These are phyloP conservation scores for Euryodendron excelsum DNA, from an alignment of 148 eudicot genomes.

Conservation along the genomic window DNA sequence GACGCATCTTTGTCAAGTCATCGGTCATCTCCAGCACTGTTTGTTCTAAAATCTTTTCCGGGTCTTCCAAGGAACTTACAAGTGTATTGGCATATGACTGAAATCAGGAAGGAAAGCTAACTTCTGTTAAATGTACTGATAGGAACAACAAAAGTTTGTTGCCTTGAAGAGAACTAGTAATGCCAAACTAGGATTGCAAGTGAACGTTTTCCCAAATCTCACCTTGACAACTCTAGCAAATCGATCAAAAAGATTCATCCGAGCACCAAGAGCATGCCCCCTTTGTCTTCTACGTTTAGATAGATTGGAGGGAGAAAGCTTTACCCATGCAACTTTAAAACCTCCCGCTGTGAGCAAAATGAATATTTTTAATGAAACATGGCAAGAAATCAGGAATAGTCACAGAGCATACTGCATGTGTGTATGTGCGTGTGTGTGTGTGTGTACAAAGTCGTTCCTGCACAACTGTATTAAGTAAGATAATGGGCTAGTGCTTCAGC, in stretches of 20 bases:
- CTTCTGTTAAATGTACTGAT: no score
- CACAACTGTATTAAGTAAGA: no score
- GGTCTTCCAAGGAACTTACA: slow-evolving; percentile 77
- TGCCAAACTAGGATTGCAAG: neutral
- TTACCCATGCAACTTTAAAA: slow-evolving; percentile 44
- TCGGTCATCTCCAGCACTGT: slow-evolving; percentile 80
- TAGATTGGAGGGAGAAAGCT: slow-evolving; percentile 34
- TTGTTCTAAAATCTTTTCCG: slow-evolving; percentile 83
- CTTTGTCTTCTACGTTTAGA: slow-evolving; percentile 42
- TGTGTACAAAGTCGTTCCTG: no score
- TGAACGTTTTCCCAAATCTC: slow-evolving; percentile 10
- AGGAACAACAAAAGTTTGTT: neutral
- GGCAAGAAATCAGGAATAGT: neutral
- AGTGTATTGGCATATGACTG: slow-evolving; percentile 84
- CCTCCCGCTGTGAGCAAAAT: slow-evolving; percentile 48
- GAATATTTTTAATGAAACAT: slow-evolving; percentile 1
- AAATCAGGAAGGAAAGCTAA: slow-evolving; percentile 2
- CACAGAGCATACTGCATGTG: neutral
- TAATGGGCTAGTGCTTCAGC: no score
- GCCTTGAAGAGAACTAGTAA: neutral
- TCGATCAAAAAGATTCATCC: slow-evolving; percentile 77
- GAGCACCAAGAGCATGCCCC: slow-evolving; percentile 51
- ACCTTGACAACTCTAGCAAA: slow-evolving; percentile 91
- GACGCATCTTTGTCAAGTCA: slow-evolving; percentile 87
- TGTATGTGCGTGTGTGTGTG: no score